Evolutionary conservation across 441 rosid species (phyloP).

Genomic region (Erodium chrysanthum): DNA sequence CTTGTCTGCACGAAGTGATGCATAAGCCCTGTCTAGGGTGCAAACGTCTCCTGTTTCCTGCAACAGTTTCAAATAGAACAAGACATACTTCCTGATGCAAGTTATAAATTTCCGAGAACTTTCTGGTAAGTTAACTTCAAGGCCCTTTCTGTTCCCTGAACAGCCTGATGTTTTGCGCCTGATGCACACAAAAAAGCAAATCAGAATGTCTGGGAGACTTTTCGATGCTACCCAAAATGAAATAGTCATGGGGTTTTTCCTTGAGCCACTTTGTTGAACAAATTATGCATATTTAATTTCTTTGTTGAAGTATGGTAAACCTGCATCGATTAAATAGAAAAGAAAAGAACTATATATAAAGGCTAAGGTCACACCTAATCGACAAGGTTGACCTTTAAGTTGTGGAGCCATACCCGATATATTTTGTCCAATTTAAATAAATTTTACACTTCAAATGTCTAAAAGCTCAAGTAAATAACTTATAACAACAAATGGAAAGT

Average conservation of each 20-base stretch:
- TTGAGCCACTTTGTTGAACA: background rate
- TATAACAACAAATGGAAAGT: conserved; percentile 11
- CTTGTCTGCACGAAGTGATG: conserved; percentile 76
- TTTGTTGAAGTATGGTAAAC: background rate
- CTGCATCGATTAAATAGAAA: no score
- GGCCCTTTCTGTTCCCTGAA: conserved; percentile 73
- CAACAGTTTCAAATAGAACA: conserved; percentile 80
- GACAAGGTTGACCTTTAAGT: no score
- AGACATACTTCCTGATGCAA: conserved; percentile 76
- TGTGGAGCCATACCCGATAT: no score
- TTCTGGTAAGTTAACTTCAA: conserved; percentile 90
- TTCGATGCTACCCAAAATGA: background rate
- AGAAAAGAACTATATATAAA: no score
- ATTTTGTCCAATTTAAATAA: no score
- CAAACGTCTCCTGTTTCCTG: conserved; percentile 79
- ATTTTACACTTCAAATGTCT: background rate
- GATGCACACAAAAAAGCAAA: conserved; percentile 20
- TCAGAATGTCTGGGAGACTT: conserved; percentile 2
- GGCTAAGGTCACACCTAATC: no score
- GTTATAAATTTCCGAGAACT: conserved; percentile 97
- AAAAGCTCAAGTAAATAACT: conserved; percentile 11
- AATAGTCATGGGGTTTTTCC: background rate
- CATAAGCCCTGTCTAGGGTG: conserved; percentile 83
- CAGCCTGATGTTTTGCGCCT: conserved; percentile 82
- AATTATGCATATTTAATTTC: conserved; percentile 4